Percentiles rank a stretch among this genome's conserved stretches.
Evolutionary conservation across 1,139 yeast species (phyloP).

Genomic region (Candida dubliniensis): DNA sequence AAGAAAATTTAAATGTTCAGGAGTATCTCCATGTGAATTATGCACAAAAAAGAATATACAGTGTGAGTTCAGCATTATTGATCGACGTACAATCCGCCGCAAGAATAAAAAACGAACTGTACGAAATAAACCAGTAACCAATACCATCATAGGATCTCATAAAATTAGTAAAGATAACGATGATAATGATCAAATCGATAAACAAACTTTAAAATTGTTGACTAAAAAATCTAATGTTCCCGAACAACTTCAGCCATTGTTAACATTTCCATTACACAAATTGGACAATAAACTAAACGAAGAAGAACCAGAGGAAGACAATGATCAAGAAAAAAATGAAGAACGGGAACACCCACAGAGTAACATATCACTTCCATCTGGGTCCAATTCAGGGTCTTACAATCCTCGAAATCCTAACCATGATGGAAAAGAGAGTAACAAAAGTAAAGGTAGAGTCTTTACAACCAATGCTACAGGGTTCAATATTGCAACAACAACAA

Average conservation of each 20-base stretch:
- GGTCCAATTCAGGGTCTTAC: neutral
- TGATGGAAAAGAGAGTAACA: too few species aligned
- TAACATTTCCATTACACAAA: slow-evolving; percentile 15
- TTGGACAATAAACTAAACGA: slow-evolving; percentile 6
- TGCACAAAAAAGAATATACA: slow-evolving; percentile 25
- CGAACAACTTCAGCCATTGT: slow-evolving; percentile 12
- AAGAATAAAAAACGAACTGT: slow-evolving; percentile 15
- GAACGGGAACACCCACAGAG: neutral
- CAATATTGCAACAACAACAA: too few species aligned
- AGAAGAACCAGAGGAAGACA: neutral
- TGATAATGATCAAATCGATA: slow-evolving; percentile 12
- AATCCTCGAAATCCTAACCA: too few species aligned
- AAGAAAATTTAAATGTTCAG: slow-evolving; percentile 36
- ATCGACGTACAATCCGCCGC: slow-evolving; percentile 17
- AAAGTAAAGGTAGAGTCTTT: too few species aligned
- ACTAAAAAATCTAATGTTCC: slow-evolving; percentile 11
- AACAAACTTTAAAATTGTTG: slow-evolving; percentile 10
- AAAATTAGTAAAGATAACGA: neutral
- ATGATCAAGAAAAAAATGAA: neutral
- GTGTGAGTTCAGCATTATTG: slow-evolving; percentile 28
- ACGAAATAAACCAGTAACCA: neutral
- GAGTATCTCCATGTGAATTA: slow-evolving; percentile 28
- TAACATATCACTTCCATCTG: neutral
- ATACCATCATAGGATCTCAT: neutral
- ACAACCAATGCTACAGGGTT: too few species aligned